phyloP scores from a whole-genome alignment of 2,329 filamentous ascomycete species.

The Diaporthe humulicola region DNA sequence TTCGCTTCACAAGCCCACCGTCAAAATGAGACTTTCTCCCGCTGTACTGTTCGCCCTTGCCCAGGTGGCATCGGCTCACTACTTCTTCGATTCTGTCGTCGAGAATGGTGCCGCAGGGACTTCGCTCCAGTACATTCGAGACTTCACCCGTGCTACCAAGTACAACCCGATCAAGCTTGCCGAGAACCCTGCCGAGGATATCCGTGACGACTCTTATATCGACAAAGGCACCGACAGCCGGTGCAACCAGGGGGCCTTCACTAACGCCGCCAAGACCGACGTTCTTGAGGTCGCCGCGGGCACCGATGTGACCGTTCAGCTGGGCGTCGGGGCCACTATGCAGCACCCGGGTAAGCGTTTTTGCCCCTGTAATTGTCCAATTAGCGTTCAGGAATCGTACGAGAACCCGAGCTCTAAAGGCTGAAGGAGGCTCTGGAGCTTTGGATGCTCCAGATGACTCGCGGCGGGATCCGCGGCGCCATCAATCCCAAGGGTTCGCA shows the following conservation, averaged over 20 bases:
- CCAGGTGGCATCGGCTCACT: slow-evolving; percentile 6
- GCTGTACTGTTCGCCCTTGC: not conserved
- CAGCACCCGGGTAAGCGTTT: not conserved
- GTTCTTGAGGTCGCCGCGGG: not conserved
- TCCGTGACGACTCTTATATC: not conserved
- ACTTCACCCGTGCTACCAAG: not conserved
- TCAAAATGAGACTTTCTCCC: slow-evolving; percentile 1
- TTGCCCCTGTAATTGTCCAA: not conserved
- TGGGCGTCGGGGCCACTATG: not conserved
- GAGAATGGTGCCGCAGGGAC: not conserved
- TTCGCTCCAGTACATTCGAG: slow-evolving; percentile 1
- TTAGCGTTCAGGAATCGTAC: not conserved
- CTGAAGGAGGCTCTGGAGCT: not conserved
- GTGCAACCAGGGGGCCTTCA: slow-evolving; percentile 11
- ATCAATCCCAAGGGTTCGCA: not conserved
- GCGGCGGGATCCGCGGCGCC: not conserved
- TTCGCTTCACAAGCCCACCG: not conserved
- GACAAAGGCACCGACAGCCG: not conserved
- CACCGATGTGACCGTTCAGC: not conserved
- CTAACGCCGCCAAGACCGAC: slow-evolving; percentile 5
- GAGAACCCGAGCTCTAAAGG: not conserved
- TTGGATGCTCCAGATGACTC: not conserved
- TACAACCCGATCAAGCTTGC: slow-evolving; percentile 9
- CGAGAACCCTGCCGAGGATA: not conserved
- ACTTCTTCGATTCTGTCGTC: slow-evolving; percentile 3